Conservation (phyloP, 768 basidiomycete species). For the Leucosporidium scottii region DNA sequence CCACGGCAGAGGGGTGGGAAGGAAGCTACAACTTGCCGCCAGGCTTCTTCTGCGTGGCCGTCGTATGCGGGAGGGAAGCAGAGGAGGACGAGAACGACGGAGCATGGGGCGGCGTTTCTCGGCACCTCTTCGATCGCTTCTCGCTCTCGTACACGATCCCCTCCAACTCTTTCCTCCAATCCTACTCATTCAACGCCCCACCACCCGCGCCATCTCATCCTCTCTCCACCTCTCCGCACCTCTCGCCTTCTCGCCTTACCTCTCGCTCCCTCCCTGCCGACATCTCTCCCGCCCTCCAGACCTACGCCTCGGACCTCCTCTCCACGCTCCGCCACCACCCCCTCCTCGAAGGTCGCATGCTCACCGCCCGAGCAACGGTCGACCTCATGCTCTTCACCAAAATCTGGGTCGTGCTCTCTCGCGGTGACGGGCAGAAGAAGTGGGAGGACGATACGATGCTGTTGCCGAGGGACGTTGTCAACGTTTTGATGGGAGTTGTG, state of each 20-base stretch:
- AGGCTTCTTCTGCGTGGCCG: conserved; percentile 4
- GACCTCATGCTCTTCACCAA: neutral
- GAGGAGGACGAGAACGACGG: neutral
- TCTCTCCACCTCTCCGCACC: neutral
- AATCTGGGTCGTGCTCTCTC: neutral
- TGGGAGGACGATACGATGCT: neutral
- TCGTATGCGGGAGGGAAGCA: neutral
- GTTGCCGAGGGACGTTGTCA: conserved; percentile 8
- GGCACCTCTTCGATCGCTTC: conserved; percentile 12
- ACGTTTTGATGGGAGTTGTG: neutral
- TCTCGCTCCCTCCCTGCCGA: neutral
- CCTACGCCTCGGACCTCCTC: conserved; percentile 18
- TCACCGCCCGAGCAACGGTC: neutral
- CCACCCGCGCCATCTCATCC: neutral
- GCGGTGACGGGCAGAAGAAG: neutral
- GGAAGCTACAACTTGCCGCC: conserved; percentile 10
- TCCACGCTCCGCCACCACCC: conserved; percentile 13
- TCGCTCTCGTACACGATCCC: conserved; percentile 12
- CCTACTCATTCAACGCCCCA: neutral
- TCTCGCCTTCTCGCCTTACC: neutral
- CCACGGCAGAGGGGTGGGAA: neutral
- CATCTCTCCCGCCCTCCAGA: conserved; percentile 1
- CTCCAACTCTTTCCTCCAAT: neutral
- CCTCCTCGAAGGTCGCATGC: conserved; percentile 9
- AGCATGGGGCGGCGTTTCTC: conserved; percentile 8